These are phyloP conservation scores for Skeletonema marinoi DNA, from an alignment of 108 stramenopile genomes.

Conservation along the genomic window DNA sequence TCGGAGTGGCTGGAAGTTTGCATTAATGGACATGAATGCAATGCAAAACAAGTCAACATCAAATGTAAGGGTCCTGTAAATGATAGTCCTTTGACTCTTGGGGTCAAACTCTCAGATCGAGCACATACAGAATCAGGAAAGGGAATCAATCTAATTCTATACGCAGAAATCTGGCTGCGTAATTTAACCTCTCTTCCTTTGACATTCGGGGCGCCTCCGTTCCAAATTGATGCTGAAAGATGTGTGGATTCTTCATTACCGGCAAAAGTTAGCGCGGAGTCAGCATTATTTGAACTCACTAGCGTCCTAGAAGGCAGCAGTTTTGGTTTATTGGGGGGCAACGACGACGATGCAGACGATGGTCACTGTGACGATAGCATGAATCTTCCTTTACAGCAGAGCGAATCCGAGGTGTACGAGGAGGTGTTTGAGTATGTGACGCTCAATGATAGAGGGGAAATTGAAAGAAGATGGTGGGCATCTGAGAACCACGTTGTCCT, in stretches of 20 bases:
- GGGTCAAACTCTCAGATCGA: conserved; percentile 59
- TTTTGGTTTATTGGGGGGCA: conserved; percentile 28
- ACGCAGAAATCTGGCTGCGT: conserved; percentile 70
- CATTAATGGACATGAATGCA: not conserved
- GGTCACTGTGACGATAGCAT: conserved; percentile 28
- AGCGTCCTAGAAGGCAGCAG: conserved; percentile 71
- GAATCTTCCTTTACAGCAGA: conserved; percentile 55
- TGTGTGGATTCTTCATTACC: not conserved
- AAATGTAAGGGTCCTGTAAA: conserved; percentile 51
- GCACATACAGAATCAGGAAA: conserved; percentile 41
- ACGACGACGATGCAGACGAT: conserved; percentile 25
- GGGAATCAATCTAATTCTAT: conserved; percentile 62
- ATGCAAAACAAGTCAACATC: conserved; percentile 42
- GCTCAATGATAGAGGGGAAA: conserved; percentile 47
- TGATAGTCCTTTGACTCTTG: conserved; percentile 52
- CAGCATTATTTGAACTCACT: conserved; percentile 71
- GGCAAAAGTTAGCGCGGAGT: conserved; percentile 59
- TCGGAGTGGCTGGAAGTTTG: conserved; percentile 13
- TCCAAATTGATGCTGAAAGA: conserved; percentile 29
- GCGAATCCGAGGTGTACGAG: conserved; percentile 35
- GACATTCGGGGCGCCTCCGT: conserved; percentile 59
- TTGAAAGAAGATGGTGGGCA: conserved; percentile 74
- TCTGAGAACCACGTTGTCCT: conserved; percentile 49
- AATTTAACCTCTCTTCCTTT: conserved; percentile 66
- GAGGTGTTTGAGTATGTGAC: conserved; percentile 73